A percentile compares a stretch with the other conserved stretches of the same genome.
Evolutionary conservation across 176 grass and related monocot species (phyloP).

Genomic region (Triticum urartu): DNA sequence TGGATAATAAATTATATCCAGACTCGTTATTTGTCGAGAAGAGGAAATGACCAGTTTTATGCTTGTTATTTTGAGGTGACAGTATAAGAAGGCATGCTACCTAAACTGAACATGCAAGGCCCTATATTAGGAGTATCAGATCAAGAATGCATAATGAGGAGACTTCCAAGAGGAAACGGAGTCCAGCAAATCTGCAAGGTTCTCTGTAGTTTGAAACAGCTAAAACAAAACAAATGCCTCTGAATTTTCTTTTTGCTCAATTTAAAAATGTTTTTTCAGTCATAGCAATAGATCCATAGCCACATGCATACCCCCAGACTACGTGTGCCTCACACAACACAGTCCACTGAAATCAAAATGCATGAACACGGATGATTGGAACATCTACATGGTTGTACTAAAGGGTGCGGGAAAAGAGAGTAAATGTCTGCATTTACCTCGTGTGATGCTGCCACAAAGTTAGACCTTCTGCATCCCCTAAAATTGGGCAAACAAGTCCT

Average conservation of each 20-base stretch:
- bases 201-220: neutral
- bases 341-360: neutral
- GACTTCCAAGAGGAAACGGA: neutral
- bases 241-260: neutral
- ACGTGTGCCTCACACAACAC: neutral
- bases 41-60: neutral
- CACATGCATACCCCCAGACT: neutral
- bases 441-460: slow-evolving; percentile 18
- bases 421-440: slow-evolving; percentile 37
- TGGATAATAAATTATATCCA: neutral
- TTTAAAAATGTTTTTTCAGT: neutral
- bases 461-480: slow-evolving; percentile 44
- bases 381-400: neutral
- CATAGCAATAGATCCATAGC: neutral
- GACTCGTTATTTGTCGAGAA: neutral
- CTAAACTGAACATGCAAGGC: neutral
- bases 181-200: neutral
- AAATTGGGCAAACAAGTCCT: slow-evolving; percentile 53
- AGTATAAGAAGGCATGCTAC: neutral
- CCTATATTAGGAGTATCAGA: neutral
- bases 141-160: neutral
- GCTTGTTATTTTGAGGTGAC: neutral
- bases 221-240: neutral
- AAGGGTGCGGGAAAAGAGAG: neutral
- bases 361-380: neutral